These are phyloP conservation scores for Ustilago sp. DNA, from an alignment of 1,284 basidiomycete species.

Conservation along the genomic window DNA sequence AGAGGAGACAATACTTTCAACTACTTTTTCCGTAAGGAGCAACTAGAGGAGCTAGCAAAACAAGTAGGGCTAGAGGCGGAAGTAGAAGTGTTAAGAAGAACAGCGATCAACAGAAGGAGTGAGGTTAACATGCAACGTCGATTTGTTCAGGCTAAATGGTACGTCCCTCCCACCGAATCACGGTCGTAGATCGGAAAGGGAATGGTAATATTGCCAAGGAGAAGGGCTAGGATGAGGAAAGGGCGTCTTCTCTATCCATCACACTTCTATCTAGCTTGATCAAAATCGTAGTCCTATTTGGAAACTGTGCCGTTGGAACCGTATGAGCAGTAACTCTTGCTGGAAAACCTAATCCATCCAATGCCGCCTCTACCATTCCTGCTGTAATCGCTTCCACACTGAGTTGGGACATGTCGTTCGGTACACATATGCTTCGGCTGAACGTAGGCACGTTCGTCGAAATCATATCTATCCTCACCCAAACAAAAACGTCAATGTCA, in stretches of 20 bases:
- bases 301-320: constrained; percentile 83
- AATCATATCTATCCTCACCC: constrained; percentile 85
- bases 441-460: constrained; percentile 94
- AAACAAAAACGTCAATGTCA: neutral
- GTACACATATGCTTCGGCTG: constrained; percentile 90
- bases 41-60: constrained; percentile 49
- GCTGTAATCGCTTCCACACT: constrained; percentile 97
- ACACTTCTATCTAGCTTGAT: constrained; percentile 65
- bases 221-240: constrained; percentile 24
- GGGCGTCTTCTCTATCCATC: constrained; percentile 65
- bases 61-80: constrained; percentile 51
- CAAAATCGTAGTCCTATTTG: constrained; percentile 72
- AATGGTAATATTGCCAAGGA: no score
- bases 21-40: constrained; percentile 67
- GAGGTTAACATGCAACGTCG: constrained; percentile 50
- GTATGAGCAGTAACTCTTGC: constrained; percentile 96
- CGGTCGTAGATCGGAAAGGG: no score
- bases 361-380: constrained; percentile 94
- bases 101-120: constrained; percentile 35
- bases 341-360: constrained; percentile 94
- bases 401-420: constrained; percentile 90
- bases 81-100: constrained; percentile 34
- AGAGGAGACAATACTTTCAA: constrained; percentile 70
- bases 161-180: constrained; percentile 8
- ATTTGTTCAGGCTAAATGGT: constrained; percentile 65